phyloP scores from a whole-genome alignment of 805 yeast genomes.

The Wickerhamiella hasegawae region DNA sequence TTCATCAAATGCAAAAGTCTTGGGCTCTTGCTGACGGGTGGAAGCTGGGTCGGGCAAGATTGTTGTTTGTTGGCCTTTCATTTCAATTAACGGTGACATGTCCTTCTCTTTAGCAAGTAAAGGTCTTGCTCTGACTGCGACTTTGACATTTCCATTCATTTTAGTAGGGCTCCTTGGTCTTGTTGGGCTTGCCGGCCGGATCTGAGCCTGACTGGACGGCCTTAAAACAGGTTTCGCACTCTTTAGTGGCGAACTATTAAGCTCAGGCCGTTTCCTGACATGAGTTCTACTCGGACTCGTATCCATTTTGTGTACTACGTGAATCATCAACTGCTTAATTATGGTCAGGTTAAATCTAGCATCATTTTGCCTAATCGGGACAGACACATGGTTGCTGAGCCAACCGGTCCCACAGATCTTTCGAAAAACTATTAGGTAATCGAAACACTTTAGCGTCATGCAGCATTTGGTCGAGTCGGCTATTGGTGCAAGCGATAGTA shows the following conservation, averaged over 20 bases:
- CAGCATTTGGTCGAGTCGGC: background rate
- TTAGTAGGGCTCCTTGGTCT: background rate
- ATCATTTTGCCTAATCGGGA: too few relatives aligned
- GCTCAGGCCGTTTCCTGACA: too few relatives aligned
- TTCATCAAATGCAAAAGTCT: conserved; percentile 34
- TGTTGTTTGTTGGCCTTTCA: conserved; percentile 10
- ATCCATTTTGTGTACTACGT: too few relatives aligned
- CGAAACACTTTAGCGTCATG: background rate
- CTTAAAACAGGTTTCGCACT: too few relatives aligned
- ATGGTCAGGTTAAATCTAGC: too few relatives aligned
- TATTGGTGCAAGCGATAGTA: background rate
- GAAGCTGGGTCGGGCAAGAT: conserved; percentile 5
- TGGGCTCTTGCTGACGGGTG: conserved; percentile 16
- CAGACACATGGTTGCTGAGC: too few relatives aligned
- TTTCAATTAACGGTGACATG: conserved; percentile 8
- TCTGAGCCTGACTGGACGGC: too few relatives aligned
- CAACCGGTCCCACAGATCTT: too few relatives aligned
- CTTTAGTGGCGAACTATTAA: too few relatives aligned
- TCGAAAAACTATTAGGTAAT: too few relatives aligned
- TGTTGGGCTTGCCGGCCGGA: background rate
- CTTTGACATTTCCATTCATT: conserved; percentile 21
- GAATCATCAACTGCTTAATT: too few relatives aligned
- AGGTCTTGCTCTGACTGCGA: conserved; percentile 27
- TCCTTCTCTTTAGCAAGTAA: conserved; percentile 15
- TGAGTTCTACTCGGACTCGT: too few relatives aligned